These are phyloP conservation scores for Curvularia eragrostidis DNA, from an alignment of 2,329 filamentous ascomycete genomes.

Conservation along the genomic window DNA sequence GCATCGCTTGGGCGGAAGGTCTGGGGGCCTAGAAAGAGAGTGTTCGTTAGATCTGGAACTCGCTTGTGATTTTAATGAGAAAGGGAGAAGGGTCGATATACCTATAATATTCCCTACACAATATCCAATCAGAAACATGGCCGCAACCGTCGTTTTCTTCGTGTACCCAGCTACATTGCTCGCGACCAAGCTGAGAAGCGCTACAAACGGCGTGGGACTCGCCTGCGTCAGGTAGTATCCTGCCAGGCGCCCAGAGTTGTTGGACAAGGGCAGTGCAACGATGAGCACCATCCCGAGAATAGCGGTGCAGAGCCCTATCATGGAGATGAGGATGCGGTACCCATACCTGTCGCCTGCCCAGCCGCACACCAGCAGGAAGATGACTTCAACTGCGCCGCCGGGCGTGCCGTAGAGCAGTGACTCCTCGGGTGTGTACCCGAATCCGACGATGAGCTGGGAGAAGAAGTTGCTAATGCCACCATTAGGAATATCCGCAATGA, in stretches of 20 bases:
- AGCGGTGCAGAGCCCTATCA: constrained; percentile 58
- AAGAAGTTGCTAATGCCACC: constrained; percentile 68
- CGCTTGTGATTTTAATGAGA: constrained; percentile 27
- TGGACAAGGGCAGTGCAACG: constrained; percentile 65
- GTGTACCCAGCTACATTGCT: constrained; percentile 67
- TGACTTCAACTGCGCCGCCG: constrained; percentile 69
- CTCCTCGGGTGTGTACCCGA: constrained; percentile 69
- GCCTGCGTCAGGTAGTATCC: constrained; percentile 71
- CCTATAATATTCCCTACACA: constrained; percentile 52
- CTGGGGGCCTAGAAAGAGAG: constrained; percentile 50
- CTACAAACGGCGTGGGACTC: constrained; percentile 67
- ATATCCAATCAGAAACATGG: constrained; percentile 56
- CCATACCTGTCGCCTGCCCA: constrained; percentile 63
- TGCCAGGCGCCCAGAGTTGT: constrained; percentile 64
- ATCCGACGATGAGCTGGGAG: constrained; percentile 65
- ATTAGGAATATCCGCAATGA: constrained; percentile 65
- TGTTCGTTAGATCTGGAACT: not conserved
- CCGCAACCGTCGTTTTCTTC: constrained; percentile 65
- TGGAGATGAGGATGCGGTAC: constrained; percentile 64
- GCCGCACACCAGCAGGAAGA: constrained; percentile 63
- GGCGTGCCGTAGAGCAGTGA: constrained; percentile 70
- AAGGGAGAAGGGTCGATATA: constrained; percentile 7
- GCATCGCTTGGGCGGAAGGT: constrained; percentile 39
- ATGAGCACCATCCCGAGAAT: constrained; percentile 71
- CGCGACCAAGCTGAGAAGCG: constrained; percentile 67